Conservation (phyloP, 208 protist genomes). For the Wallacemonas sp. region DNA sequence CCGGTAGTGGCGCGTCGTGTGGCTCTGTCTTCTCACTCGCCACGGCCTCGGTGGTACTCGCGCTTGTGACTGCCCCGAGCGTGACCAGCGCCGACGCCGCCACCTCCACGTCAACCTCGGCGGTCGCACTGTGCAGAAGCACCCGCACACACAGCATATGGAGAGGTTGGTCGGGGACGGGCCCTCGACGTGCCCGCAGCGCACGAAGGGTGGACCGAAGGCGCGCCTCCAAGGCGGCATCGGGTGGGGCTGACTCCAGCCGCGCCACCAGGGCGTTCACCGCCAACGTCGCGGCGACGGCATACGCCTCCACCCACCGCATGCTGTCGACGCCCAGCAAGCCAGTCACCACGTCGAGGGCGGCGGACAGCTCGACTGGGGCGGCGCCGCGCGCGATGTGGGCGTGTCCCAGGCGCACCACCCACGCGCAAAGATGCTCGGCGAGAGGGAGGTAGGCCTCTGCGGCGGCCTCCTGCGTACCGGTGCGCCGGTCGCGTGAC, state of each 20-base stretch:
- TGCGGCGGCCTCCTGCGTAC: conserved; percentile 16
- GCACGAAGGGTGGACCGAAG: conserved; percentile 26
- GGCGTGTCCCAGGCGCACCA: conserved; percentile 12
- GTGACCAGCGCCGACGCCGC: conserved; percentile 27
- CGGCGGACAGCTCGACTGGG: background rate
- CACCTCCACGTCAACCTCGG: conserved; percentile 22
- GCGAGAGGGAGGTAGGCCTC: conserved; percentile 53
- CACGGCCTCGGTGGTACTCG: too few relatives aligned
- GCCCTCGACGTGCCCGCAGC: conserved; percentile 47
- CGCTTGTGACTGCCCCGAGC: too few relatives aligned
- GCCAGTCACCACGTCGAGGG: conserved; percentile 11
- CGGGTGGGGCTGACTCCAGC: background rate
- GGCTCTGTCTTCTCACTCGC: background rate
- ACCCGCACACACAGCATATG: conserved; percentile 48
- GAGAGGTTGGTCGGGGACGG: conserved; percentile 62
- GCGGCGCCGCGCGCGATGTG: background rate
- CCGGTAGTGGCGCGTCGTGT: too few relatives aligned
- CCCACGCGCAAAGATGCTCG: conserved; percentile 24
- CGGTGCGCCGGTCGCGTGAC: conserved; percentile 14
- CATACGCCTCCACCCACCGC: conserved; percentile 57
- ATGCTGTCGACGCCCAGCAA: conserved; percentile 42
- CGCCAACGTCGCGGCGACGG: conserved; percentile 27
- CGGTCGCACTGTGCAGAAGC: conserved; percentile 36
- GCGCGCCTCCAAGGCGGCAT: conserved; percentile 3
- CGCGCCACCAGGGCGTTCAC: conserved; percentile 12